phyloP scores from a whole-genome alignment of 139 green algal genomes.

The Micractinium conductrix region DNA sequence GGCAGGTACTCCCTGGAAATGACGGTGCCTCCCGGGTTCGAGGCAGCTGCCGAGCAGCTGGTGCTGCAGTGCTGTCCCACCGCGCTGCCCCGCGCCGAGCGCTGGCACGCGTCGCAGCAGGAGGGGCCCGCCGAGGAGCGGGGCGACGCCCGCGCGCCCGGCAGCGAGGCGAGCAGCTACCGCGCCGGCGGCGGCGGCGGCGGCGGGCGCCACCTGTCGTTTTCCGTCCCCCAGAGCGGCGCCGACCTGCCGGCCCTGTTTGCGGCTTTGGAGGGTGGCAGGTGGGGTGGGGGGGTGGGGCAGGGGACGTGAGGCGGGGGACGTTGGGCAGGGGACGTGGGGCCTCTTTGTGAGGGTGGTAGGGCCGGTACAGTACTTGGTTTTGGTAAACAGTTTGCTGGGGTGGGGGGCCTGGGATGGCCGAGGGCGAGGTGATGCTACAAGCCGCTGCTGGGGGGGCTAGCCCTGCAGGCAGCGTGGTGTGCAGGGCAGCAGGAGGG shows the following conservation, averaged over 20 bases:
- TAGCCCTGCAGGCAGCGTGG: neutral
- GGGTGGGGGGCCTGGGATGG: too few relatives aligned
- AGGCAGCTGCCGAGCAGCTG: constrained; percentile 23
- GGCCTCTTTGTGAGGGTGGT: too few relatives aligned
- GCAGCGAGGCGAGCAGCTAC: neutral
- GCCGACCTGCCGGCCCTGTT: constrained; percentile 48
- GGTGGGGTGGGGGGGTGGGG: neutral
- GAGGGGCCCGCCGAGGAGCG: neutral
- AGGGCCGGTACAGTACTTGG: too few relatives aligned
- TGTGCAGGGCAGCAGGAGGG: neutral
- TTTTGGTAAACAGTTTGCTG: too few relatives aligned
- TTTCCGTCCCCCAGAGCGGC: constrained; percentile 32
- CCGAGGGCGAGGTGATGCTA: too few relatives aligned
- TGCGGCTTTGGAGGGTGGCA: constrained; percentile 23
- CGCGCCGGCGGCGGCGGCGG: neutral
- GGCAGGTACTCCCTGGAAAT: constrained; percentile 47
- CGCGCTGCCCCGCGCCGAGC: neutral
- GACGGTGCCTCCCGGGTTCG: constrained; percentile 7
- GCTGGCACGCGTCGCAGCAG: neutral
- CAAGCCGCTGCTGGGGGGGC: too few relatives aligned
- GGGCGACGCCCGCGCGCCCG: neutral
- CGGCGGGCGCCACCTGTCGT: constrained; percentile 17
- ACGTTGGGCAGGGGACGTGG: too few relatives aligned
- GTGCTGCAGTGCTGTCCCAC: neutral
- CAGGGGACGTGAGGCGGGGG: too few relatives aligned